Evolutionary conservation across 2,329 filamentous ascomycete species (phyloP).

Genomic region (Colletotrichum cereale): DNA sequence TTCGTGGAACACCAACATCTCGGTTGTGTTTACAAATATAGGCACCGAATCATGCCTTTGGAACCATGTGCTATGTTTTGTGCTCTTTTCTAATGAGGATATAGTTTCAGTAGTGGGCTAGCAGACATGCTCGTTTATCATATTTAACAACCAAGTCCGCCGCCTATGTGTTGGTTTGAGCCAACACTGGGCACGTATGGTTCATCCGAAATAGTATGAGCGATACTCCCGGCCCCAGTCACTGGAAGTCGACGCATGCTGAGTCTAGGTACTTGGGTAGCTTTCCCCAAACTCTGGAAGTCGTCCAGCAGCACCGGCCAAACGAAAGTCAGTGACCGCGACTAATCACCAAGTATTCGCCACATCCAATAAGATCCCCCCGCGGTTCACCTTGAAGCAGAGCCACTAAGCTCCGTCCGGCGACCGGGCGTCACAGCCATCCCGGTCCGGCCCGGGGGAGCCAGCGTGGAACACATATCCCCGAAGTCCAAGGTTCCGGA

Average conservation of each 20-base stretch:
- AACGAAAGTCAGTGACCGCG: neutral
- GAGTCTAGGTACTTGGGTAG: neutral
- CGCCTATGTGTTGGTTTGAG: neutral
- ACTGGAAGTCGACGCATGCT: too few relatives aligned
- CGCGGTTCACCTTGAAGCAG: neutral
- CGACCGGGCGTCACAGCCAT: neutral
- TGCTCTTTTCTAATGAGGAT: neutral
- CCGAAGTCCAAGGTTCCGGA: neutral
- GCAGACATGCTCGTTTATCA: neutral
- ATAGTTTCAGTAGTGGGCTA: too few relatives aligned
- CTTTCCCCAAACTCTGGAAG: neutral
- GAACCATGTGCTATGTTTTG: neutral
- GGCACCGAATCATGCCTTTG: fast-evolving
- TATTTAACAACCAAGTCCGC: neutral
- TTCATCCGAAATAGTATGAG: neutral
- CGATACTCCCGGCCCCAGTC: neutral
- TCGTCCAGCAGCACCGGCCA: neutral
- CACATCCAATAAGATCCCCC: neutral
- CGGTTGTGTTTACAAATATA: too few relatives aligned
- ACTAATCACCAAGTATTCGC: neutral
- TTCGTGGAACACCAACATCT: neutral
- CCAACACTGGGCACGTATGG: neutral
- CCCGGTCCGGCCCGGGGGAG: neutral
- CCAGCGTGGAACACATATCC: neutral
- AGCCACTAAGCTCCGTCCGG: neutral